Evolutionary conservation across 352 stramenopile genomes (phyloP).

Genomic region (Phytophthora sp.): DNA sequence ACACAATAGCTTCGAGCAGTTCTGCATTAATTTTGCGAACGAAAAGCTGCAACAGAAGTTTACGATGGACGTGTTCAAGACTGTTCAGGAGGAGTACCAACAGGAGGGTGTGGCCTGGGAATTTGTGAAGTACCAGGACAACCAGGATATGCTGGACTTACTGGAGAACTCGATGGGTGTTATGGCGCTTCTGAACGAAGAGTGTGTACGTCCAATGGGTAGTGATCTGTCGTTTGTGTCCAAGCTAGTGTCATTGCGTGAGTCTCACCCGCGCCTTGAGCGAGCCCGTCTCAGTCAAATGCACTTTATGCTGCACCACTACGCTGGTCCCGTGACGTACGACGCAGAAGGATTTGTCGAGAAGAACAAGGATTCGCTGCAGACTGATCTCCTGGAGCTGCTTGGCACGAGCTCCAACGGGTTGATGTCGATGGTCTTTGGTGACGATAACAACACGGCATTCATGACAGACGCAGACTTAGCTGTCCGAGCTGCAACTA

Average conservation of each 20-base stretch:
- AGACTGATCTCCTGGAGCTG: constrained; percentile 78
- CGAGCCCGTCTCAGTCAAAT: constrained; percentile 74
- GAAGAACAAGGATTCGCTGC: constrained; percentile 89
- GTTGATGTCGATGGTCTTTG: constrained; percentile 78
- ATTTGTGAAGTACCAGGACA: constrained; percentile 89
- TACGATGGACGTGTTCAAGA: constrained; percentile 88
- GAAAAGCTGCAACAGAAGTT: constrained; percentile 95
- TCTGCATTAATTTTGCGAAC: constrained; percentile 97
- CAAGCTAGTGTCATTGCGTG: constrained; percentile 87
- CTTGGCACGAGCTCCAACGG: constrained; percentile 71
- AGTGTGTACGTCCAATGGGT: constrained; percentile 89
- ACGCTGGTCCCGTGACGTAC: constrained; percentile 84
- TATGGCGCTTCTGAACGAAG: constrained; percentile 91
- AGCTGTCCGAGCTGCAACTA: constrained; percentile 52
- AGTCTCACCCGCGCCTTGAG: constrained; percentile 80
- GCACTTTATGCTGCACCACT: constrained; percentile 87
- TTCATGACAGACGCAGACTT: constrained; percentile 72
- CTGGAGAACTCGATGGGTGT: constrained; percentile 91
- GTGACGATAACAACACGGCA: constrained; percentile 50
- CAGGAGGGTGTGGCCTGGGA: constrained; percentile 78
- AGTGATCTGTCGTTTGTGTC: constrained; percentile 87
- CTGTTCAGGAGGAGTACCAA: constrained; percentile 84
- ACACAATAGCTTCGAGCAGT: constrained; percentile 95
- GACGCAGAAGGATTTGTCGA: constrained; percentile 84
- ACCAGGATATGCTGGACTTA: constrained; percentile 91